A percentile compares a stretch with the other conserved stretches of the same genome.
Conservation (phyloP, 345 rosid genomes). For the Balakata baccata region DNA sequence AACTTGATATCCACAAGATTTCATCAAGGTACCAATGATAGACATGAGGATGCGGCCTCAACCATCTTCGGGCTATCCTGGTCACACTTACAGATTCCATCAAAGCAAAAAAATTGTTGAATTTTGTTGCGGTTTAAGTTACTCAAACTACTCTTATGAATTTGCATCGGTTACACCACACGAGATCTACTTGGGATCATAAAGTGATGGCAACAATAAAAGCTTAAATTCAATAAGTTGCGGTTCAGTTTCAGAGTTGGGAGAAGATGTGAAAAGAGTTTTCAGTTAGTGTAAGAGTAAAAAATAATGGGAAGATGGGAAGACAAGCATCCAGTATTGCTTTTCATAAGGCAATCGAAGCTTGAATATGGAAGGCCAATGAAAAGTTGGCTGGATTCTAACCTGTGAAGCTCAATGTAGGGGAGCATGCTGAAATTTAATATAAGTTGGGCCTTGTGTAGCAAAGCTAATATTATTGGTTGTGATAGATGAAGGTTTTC, state of each 20-base stretch:
- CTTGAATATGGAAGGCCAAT: slow-evolving; percentile 52
- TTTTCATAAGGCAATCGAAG: slow-evolving; percentile 49
- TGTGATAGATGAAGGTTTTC: slow-evolving; percentile 64
- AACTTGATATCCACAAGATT: slow-evolving; percentile 84
- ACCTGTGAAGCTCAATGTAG: slow-evolving; percentile 52
- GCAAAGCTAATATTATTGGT: slow-evolving; percentile 62
- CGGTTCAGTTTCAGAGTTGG: slow-evolving; percentile 49
- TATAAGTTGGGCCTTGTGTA: slow-evolving; percentile 57
- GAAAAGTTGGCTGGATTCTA: slow-evolving; percentile 69
- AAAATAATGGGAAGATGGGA: slow-evolving; percentile 62
- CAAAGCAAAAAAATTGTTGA: slow-evolving; percentile 52
- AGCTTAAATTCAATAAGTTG: neutral
- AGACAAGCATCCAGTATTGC: slow-evolving; percentile 68
- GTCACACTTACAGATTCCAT: slow-evolving; percentile 79
- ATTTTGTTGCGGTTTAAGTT: slow-evolving; percentile 77
- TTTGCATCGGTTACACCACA: neutral
- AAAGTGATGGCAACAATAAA: neutral
- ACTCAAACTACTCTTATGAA: slow-evolving; percentile 18
- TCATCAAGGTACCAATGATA: slow-evolving; percentile 62
- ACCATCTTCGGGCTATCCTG: slow-evolving; percentile 60
- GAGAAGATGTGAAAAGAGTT: slow-evolving; percentile 31
- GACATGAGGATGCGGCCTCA: slow-evolving; percentile 84
- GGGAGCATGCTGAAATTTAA: slow-evolving; percentile 51
- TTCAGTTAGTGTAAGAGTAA: slow-evolving; percentile 39
- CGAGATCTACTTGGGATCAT: neutral